Base-by-base conservation (phyloP, 768 basidiomycete species). In the Suillus occidentalis region DNA sequence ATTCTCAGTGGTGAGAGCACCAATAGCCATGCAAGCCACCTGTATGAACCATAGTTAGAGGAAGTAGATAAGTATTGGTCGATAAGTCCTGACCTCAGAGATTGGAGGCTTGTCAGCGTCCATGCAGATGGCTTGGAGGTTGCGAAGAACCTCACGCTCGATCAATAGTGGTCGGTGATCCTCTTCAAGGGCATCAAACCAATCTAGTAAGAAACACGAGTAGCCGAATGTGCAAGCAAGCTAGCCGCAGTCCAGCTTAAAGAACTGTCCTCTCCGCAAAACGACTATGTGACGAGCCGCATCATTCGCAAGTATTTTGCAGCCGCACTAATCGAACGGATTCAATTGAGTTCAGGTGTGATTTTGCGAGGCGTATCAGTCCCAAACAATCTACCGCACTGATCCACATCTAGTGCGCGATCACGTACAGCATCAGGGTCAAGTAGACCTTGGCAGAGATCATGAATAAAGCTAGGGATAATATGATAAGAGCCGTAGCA, bases 1-100 rank as follows among this genome's bases (percentile, higher is more conserved):
- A 73, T 96, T 94, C 76, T 99, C 97, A 0, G 97, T 97, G 0
- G 95, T 91, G 36, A 99, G 83, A 16, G 99, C 91, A n/a, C 96
- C 97, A 45, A 99, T 87, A 0, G 95, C 87, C 52, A 87, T 82
- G 36, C 87, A 85, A 0, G 95, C 94, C 25, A 92, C 92, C 83
- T 90, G 70, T 34, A 58, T 28, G 60, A 53, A 49, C 43, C 63
- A 76, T 75, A 63, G 20, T 36, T 36, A 50, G 28, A 57, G 31
- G 2, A 59, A 42, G 22, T 57, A 34, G 6, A 34, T 13, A n/a
- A 7, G 2, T 31, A 0, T 22, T 0, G 20, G 0, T 4, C n/a
- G 13, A 37, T 28, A 22, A 31, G n/a, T 31, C 20, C 69, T 36
- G 9, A 84, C 84, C 72, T 92, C 86, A 8, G 84, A 84, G 57